Evolutionary conservation across 164 flowering plant genomes (phyloP).

Genomic region (Macadamia tetraphylla): DNA sequence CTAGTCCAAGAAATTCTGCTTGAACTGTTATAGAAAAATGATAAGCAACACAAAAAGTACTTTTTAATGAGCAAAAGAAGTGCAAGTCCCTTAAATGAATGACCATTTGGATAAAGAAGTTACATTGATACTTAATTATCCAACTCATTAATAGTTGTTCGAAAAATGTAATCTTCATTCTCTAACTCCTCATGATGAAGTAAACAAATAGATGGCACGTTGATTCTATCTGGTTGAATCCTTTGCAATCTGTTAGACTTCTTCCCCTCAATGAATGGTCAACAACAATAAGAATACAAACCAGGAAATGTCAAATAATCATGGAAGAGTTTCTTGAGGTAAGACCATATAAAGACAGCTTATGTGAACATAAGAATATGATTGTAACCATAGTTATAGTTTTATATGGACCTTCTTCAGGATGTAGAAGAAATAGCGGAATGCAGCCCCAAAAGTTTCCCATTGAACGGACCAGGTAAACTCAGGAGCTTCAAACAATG

Average conservation of each 20-base stretch:
- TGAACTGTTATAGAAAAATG: no score
- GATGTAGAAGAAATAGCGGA: slow-evolving; percentile 81
- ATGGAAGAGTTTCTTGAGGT: not conserved
- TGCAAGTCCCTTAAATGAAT: no score
- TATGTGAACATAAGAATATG: no score
- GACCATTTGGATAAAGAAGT: not conserved
- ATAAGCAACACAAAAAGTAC: no score
- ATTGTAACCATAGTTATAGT: not conserved
- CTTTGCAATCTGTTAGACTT: slow-evolving; percentile 22
- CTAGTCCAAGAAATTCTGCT: no score
- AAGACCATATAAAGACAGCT: not conserved
- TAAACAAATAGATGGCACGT: slow-evolving; percentile 36
- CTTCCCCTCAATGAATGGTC: slow-evolving; percentile 45
- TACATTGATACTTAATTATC: slow-evolving; percentile 5
- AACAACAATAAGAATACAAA: not conserved
- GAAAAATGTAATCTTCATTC: slow-evolving; percentile 67
- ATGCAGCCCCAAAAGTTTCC: slow-evolving; percentile 83
- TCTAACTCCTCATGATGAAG: slow-evolving; percentile 83
- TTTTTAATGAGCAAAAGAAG: no score
- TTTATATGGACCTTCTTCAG: slow-evolving; percentile 58
- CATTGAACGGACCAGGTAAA: slow-evolving; percentile 87
- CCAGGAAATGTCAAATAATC: not conserved
- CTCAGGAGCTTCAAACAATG: slow-evolving; percentile 53
- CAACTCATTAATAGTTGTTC: slow-evolving; percentile 54
- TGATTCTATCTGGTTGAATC: slow-evolving; percentile 12